A percentile compares a stretch with the other conserved stretches of the same genome.
Conservation (phyloP, 2,329 filamentous ascomycete species). For the Ascochyta viciae-villosae region DNA sequence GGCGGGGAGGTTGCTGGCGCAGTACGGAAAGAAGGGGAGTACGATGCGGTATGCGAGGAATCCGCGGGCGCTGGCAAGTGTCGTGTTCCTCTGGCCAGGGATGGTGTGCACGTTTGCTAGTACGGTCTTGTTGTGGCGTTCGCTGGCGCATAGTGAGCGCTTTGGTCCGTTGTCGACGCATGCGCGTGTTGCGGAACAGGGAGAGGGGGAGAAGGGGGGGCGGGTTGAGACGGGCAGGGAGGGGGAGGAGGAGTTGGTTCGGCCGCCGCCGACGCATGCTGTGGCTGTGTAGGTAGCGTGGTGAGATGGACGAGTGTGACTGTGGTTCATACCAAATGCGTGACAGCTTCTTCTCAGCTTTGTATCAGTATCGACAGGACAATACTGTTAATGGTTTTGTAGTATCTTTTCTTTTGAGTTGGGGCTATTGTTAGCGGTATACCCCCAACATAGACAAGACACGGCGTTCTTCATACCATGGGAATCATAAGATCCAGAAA, state of each 20-base stretch:
- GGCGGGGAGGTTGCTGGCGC: slow-evolving; percentile 43
- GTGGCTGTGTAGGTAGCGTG: not conserved
- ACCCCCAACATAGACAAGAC: slow-evolving; percentile 9
- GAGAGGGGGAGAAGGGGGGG: not conserved
- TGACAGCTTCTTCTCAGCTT: no score
- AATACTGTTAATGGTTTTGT: no score
- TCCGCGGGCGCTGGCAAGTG: slow-evolving; percentile 57
- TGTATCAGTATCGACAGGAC: no score
- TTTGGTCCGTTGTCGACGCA: slow-evolving; percentile 51
- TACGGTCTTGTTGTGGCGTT: slow-evolving; percentile 49
- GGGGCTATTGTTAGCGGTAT: slow-evolving; percentile 11
- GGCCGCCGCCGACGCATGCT: not conserved
- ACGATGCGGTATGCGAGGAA: slow-evolving; percentile 58
- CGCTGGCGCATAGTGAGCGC: slow-evolving; percentile 49
- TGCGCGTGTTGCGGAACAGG: slow-evolving; percentile 32
- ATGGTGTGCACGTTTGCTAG: slow-evolving; percentile 57
- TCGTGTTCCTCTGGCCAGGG: slow-evolving; percentile 62
- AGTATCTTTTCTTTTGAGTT: no score
- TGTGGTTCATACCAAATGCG: no score
- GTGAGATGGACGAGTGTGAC: no score
- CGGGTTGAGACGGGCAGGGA: slow-evolving; percentile 4
- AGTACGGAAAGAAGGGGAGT: slow-evolving; percentile 40
- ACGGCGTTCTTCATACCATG: not conserved
- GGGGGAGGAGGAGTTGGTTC: not conserved
- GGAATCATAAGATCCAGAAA: no score